Base-by-base conservation (phyloP, 1,139 yeast species). In the Yamadazyma triangularis region DNA sequence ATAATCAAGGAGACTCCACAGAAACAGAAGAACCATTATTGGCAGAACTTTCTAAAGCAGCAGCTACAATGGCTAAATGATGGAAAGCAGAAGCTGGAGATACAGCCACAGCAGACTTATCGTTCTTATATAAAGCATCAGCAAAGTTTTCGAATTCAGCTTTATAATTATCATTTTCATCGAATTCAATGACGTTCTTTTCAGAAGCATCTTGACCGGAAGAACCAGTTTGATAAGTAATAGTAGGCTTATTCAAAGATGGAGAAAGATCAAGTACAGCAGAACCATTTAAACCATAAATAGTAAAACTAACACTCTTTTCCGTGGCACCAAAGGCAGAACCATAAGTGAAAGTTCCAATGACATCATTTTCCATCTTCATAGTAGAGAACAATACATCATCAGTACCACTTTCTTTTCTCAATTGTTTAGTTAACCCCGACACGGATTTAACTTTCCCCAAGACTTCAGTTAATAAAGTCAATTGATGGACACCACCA, bases 401-500 rank as follows among this genome's bases (percentile, higher is more conserved):
- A 40, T 79, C 89, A 35, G 81, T 72, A 28, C 96, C 96, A 39
- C 91, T 78, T 46, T 71, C 74, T 47, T 77, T 65, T 51, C 86
- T 73, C 32, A 86, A 69, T 60, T 87, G 96, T 41, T 66, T 76
- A 12, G 96, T 79, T 44, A 74, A 72, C 8, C 85, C 95, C 36
- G 83, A 70, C 22, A 87, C 74, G 4, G 79, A 59, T 33, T 72
- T 77, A 14, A 86, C 81, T 22, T 70, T 67, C 29, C 96, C 96
- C 38, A 88, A 67, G n/a, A 86, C 77, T 40, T 77, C 87, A 8
- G 95, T 86, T 46, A 88, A 71, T 27, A 86, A 63, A 3, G 95
- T 95, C 56, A 88, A 64, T 58, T 88, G 96, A 59, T 88, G 97
- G 9, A 88, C 97, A 53, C 96, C 96, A 47, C 96, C 96, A 51